These are phyloP conservation scores for Zymoseptoria crescenta DNA, from an alignment of 2,329 filamentous ascomycete species.

Conservation along the genomic window DNA sequence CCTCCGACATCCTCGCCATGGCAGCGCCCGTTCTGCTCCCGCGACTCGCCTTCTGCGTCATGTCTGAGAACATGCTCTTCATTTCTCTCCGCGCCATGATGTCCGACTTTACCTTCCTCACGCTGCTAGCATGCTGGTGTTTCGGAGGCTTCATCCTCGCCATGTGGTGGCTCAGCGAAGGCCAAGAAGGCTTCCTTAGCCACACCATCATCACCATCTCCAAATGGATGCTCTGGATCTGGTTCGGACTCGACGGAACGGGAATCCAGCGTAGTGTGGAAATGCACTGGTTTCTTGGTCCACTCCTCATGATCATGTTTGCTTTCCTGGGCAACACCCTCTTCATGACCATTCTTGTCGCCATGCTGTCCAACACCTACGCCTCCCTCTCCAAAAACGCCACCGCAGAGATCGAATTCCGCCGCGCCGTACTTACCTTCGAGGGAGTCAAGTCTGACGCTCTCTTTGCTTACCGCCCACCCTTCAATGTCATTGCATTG, in stretches of 20 bases:
- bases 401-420: conserved; percentile 75
- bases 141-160: conserved; percentile 75
- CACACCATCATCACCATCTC: conserved; percentile 57
- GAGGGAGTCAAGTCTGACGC: conserved; percentile 81
- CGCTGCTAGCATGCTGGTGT: conserved; percentile 69
- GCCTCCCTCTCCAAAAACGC: conserved; percentile 68
- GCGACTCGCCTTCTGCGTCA: conserved; percentile 70
- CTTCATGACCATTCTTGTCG: conserved; percentile 82
- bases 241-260: conserved; percentile 74
- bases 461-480: conserved; percentile 73
- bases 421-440: conserved; percentile 70
- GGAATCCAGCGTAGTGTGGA: conserved; percentile 52
- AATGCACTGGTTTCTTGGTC: conserved; percentile 73
- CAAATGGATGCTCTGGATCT: conserved; percentile 91
- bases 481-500: conserved; percentile 74
- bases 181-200: conserved; percentile 33
- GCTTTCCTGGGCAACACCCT: conserved; percentile 80
- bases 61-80: conserved; percentile 79
- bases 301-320: conserved; percentile 72
- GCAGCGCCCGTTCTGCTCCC: conserved; percentile 71
- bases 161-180: conserved; percentile 68
- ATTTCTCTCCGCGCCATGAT: conserved; percentile 77
- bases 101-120: conserved; percentile 73
- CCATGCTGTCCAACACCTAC: conserved; percentile 79
- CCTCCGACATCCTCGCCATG: conserved; percentile 70